Conservation (phyloP, 306 rosid species). For the Vicia faba region DNA sequence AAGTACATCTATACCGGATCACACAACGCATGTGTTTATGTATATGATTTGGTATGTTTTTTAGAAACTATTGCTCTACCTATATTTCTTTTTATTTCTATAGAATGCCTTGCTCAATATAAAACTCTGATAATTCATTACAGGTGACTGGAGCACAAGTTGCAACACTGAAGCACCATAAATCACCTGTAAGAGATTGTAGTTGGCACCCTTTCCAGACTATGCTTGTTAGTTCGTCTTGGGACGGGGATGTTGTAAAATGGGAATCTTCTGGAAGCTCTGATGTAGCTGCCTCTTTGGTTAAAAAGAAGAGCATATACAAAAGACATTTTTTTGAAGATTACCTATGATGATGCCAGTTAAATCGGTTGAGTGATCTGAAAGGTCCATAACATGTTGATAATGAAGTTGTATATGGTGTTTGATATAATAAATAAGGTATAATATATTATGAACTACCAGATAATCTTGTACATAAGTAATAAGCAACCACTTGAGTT, state of each 20-base stretch:
- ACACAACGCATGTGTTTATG: conserved; percentile 72
- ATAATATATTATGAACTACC: conserved; percentile 3
- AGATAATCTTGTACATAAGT: conserved; percentile 43
- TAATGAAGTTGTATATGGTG: conserved; percentile 22
- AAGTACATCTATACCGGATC: conserved; percentile 98
- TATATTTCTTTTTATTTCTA: neutral
- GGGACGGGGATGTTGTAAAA: conserved; percentile 91
- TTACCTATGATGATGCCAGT: conserved; percentile 12
- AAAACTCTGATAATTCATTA: conserved; percentile 22
- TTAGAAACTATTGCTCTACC: conserved; percentile 10
- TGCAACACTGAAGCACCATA: conserved; percentile 86
- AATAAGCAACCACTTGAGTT: conserved; percentile 28
- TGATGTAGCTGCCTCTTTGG: conserved; percentile 41
- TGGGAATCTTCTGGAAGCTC: conserved; percentile 72
- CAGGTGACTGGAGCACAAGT: conserved; percentile 87
- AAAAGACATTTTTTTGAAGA: conserved; percentile 44
- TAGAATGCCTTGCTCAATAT: neutral
- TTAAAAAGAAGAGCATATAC: conserved; percentile 43
- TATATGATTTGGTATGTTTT: conserved; percentile 85
- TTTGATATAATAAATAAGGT: conserved; percentile 31
- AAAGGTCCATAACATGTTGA: conserved; percentile 16
- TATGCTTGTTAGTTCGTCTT: conserved; percentile 84
- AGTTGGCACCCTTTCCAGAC: conserved; percentile 92
- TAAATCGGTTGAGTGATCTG: conserved; percentile 18
- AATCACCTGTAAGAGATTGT: conserved; percentile 89